phyloP scores from a whole-genome alignment of 495 filamentous ascomycete genomes.

The Aspergillus ellipticus region DNA sequence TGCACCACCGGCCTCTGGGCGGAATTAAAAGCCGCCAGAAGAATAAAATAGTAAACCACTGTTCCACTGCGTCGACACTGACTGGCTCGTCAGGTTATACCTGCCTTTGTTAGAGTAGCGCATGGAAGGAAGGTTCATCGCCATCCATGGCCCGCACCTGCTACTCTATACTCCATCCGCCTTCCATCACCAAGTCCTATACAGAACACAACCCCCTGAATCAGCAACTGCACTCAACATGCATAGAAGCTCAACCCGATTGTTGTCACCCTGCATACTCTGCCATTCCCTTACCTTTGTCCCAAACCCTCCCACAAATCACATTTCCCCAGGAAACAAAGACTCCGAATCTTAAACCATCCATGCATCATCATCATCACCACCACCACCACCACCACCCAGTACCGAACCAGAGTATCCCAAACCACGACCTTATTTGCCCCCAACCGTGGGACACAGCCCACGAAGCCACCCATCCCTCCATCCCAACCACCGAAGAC shows the following conservation, averaged over 20 bases:
- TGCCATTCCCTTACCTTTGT: background rate
- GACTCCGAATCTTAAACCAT: too few relatives aligned
- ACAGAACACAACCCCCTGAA: background rate
- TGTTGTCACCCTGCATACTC: background rate
- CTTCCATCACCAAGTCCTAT: background rate
- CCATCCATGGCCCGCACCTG: background rate
- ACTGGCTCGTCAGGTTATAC: background rate
- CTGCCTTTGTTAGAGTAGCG: slow-evolving; percentile 1
- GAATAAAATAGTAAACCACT: background rate
- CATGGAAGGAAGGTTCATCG: background rate
- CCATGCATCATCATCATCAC: too few relatives aligned
- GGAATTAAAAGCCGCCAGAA: background rate
- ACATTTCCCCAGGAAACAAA: background rate
- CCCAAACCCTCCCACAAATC: too few relatives aligned
- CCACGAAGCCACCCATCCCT: too few relatives aligned
- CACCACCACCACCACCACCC: too few relatives aligned
- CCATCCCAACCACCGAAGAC: too few relatives aligned
- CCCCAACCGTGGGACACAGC: too few relatives aligned
- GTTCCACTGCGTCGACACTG: background rate
- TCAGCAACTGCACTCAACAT: background rate
- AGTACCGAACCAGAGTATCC: too few relatives aligned
- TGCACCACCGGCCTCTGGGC: background rate
- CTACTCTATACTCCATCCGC: background rate
- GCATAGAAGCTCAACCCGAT: background rate
- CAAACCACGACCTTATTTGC: too few relatives aligned